Evolutionary conservation across 495 filamentous ascomycete species (phyloP), one percentile per base, ranked within the genome.

Genomic region (Viridothelium virens): DNA sequence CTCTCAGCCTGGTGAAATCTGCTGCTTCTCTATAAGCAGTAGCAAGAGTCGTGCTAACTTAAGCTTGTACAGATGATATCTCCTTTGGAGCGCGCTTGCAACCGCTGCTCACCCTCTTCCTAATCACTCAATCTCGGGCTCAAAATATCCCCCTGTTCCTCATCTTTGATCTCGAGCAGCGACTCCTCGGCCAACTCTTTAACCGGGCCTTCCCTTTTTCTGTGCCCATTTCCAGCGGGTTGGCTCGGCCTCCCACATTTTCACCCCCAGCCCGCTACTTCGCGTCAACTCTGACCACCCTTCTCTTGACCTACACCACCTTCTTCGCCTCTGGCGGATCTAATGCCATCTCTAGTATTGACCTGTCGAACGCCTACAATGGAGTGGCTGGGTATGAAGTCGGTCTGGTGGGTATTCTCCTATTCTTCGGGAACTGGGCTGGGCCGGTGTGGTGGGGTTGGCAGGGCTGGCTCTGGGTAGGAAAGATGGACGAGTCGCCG

Each of bases 291-390:
- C 66, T 71, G 18, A 73, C 67, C 12, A 70, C 68, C 14, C 65
- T 77, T 18, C 69, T 78, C 53, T 56, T 76, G 18, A 65, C 73
- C 7, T 72, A 79, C 56, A 62, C 84, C 63, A 84, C 88, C 53
- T 97, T 96, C 80, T 99, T 97, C 72, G 87, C 90, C n/a, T 84
- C 89, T 70, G 95, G 92, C 37, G 91, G 91, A 66, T 88, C 89
- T 33, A 99, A 99, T 73, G 88, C 92, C 31, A 93, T 99, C 62
- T 94, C 91, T 31, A 91, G 88, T 14, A 85, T 83, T 65, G 79
- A 82, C 74, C 84, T 88, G 66, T 73, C 76, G 63, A 77, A 77
- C 69, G 73, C 75, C 12, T 77, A 79, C 70, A 83, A 81, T 73
- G 72, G 77, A 63, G 72, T 77, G 34, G 77, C 77, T 62, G 77